Percentiles rank a stretch among this genome's conserved stretches.
Evolutionary conservation across 2,329 filamentous ascomycete genomes (phyloP).

Genomic region (Diatrype stigma): DNA sequence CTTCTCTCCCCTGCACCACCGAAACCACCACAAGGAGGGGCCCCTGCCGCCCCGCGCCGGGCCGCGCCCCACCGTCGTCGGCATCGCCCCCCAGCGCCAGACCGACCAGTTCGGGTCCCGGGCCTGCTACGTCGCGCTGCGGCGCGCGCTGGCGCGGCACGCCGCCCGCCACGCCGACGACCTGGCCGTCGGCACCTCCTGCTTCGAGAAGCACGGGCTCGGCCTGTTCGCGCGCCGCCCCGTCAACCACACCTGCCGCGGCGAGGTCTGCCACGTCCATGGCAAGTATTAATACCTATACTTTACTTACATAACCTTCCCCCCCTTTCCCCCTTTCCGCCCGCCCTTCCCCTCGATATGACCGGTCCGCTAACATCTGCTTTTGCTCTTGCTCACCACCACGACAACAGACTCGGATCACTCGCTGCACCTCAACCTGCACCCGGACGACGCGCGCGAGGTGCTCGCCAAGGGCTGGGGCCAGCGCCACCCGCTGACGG

Average conservation of each 20-base stretch:
- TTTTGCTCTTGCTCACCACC: too few species aligned
- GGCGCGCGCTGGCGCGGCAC: slow-evolving; percentile 48
- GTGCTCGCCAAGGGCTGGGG: slow-evolving; percentile 77
- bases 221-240: slow-evolving; percentile 67
- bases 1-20: slow-evolving; percentile 36
- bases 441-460: slow-evolving; percentile 69
- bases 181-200: slow-evolving; percentile 63
- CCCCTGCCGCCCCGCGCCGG: slow-evolving; percentile 59
- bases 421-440: slow-evolving; percentile 74
- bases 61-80: slow-evolving; percentile 62
- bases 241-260: slow-evolving; percentile 66
- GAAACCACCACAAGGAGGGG: too few species aligned
- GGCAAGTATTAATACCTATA: too few species aligned
- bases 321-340: too few species aligned
- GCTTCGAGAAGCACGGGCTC: slow-evolving; percentile 77
- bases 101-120: slow-evolving; percentile 59
- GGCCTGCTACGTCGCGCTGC: slow-evolving; percentile 52
- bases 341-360: too few species aligned
- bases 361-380: too few species aligned
- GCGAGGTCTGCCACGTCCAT: slow-evolving; percentile 82
- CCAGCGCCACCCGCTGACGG: slow-evolving; percentile 64
- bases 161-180: slow-evolving; percentile 38
- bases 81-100: slow-evolving; percentile 80
- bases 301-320: too few species aligned
- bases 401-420: slow-evolving; percentile 70